phyloP scores from a whole-genome alignment of 2,329 filamentous ascomycete genomes.

The Lasiodiplodia gonubiensis region DNA sequence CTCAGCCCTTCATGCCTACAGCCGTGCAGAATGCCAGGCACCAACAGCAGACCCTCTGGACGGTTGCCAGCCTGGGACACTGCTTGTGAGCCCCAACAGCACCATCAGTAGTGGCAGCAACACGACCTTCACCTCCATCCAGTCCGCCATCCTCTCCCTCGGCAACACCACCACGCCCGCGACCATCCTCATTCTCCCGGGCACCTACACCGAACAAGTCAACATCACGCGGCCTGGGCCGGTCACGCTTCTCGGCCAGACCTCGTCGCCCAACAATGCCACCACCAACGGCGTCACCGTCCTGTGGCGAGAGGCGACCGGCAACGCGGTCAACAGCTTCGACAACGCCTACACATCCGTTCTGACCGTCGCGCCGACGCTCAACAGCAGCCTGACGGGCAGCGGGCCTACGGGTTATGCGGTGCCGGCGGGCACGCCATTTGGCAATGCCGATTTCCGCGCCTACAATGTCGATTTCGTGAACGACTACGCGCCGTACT shows the following conservation, averaged over 20 bases:
- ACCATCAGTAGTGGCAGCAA: constrained; percentile 31
- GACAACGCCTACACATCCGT: constrained; percentile 69
- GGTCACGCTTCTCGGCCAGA: constrained; percentile 66
- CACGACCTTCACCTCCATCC: constrained; percentile 46
- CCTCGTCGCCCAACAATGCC: constrained; percentile 52
- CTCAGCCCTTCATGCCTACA: constrained; percentile 33
- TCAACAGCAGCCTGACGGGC: constrained; percentile 67
- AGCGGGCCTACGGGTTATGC: constrained; percentile 66
- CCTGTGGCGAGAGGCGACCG: constrained; percentile 63
- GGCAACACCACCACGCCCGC: constrained; percentile 53
- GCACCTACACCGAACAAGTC: constrained; percentile 67
- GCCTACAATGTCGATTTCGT: constrained; percentile 71
- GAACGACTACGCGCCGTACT: constrained; percentile 62
- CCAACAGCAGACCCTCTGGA: constrained; percentile 45
- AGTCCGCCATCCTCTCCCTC: constrained; percentile 56
- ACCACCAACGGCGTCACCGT: constrained; percentile 61
- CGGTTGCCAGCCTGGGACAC: constrained; percentile 46
- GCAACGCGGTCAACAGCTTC: constrained; percentile 46
- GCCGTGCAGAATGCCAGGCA: constrained; percentile 41
- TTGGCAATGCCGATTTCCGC: constrained; percentile 67
- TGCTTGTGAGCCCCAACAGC: constrained; percentile 38
- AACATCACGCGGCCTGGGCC: constrained; percentile 68
- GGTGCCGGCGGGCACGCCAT: constrained; percentile 65
- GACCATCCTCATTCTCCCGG: constrained; percentile 65
- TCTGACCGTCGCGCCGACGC: constrained; percentile 67